Percentiles rank a stretch among this genome's conserved stretches.
Conservation (phyloP, 495 filamentous ascomycete species). For the Penicillium flavigenum region DNA sequence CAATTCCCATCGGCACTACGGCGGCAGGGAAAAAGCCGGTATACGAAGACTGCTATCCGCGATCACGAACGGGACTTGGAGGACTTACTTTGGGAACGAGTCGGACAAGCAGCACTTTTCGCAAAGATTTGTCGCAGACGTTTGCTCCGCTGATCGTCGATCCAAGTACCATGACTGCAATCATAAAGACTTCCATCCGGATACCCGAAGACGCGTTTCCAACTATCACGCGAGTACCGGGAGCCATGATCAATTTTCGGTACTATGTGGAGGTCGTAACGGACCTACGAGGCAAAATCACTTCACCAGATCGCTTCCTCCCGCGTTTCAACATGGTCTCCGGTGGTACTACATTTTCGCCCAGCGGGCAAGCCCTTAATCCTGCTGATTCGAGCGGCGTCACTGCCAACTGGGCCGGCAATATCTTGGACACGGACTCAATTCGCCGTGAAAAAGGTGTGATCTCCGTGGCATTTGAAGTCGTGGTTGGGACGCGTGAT, state of each 20-base stretch:
- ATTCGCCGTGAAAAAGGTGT: slow-evolving; percentile 86
- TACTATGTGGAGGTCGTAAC: slow-evolving; percentile 92
- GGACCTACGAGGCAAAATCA: slow-evolving; percentile 84
- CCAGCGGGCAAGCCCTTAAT: slow-evolving; percentile 50
- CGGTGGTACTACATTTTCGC: slow-evolving; percentile 44
- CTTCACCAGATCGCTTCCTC: slow-evolving; percentile 62
- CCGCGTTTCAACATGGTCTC: slow-evolving; percentile 57
- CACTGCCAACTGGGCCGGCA: slow-evolving; percentile 61
- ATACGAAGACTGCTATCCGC: slow-evolving; percentile 83
- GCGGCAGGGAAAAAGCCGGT: slow-evolving; percentile 62
- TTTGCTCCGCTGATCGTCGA: slow-evolving; percentile 85
- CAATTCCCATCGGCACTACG: slow-evolving; percentile 58
- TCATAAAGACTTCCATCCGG: slow-evolving; percentile 75
- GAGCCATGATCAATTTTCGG: slow-evolving; percentile 88
- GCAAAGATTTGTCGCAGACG: slow-evolving; percentile 87
- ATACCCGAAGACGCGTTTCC: slow-evolving; percentile 91
- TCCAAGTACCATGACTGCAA: slow-evolving; percentile 69
- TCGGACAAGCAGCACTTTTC: slow-evolving; percentile 80
- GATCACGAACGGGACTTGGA: slow-evolving; percentile 66
- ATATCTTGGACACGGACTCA: slow-evolving; percentile 85
- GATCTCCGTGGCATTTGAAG: slow-evolving; percentile 76
- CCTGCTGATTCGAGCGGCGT: slow-evolving; percentile 40
- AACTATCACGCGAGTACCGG: slow-evolving; percentile 84
- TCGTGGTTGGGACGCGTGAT: slow-evolving; percentile 85
- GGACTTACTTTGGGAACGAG: slow-evolving; percentile 79